Evolutionary conservation across 768 basidiomycete species (phyloP), one percentile per base, ranked within the genome.

Genomic region (Naganishia vishniacii): DNA sequence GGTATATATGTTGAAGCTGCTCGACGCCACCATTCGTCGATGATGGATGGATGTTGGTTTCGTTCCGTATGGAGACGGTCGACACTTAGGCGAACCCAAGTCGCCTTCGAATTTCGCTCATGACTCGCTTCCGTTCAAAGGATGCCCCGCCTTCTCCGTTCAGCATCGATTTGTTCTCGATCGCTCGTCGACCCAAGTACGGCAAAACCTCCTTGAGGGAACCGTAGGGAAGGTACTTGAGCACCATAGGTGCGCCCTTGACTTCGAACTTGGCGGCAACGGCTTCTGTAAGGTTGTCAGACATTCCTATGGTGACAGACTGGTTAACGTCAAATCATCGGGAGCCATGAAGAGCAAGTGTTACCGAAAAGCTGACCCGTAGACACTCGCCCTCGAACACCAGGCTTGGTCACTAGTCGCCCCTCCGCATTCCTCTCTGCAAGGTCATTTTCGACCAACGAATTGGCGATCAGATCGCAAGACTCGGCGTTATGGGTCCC

Each of bases 141-240:
- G 78, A 76, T 0, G 90, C 89, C 13, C 81, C 84, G 1, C 87
- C 88, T 26, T 76, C 75, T 20, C 83, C 78, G 34, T 86, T 88
- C 28, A 97, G 82, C 1, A 95, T 82, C 0, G 86, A 86, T 77
- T 91, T 93, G 80, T 97, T 95, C 84, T 95, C 92, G 47, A 91
- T 85, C 0, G 91, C 92, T 16, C 93, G 82, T 32, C 91, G 83
- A 42, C 86, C 83, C 9, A 95, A 82, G 75, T 94, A 97, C 0
- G 93, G 91, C 85, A 95, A 86, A 11, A 91, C 88, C 25, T 67
- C 65, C 25, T 48, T 51, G 20, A 75, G 59, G 2, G 65, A 64
- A 32, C 68, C 67, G 59, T 69, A 69, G 25, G 59, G 61, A 12
- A 78, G 80, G 42, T 68, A 86, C 83, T 94, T 94, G 78, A 91